Percentiles rank a stretch among this genome's conserved stretches.
Evolutionary conservation across 2,329 filamentous ascomycete species (phyloP).

Genomic region (Paecilomyces formosus): DNA sequence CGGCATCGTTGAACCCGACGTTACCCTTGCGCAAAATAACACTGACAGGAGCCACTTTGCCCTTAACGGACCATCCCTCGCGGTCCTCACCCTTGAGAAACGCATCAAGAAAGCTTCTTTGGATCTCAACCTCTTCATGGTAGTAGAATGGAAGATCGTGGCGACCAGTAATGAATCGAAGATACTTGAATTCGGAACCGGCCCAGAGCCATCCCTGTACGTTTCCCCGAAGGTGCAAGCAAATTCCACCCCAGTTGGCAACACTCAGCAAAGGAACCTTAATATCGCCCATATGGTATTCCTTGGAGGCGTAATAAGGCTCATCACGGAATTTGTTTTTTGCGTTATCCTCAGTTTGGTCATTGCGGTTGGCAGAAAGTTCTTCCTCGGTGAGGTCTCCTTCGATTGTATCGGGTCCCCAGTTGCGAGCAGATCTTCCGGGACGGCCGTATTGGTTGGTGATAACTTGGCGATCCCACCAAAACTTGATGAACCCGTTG

Average conservation of each 20-base stretch:
- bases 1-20: constrained; percentile 58
- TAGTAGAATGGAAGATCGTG: constrained; percentile 70
- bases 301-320: constrained; percentile 56
- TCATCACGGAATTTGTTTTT: constrained; percentile 54
- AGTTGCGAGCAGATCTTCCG: constrained; percentile 43
- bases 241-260: constrained; percentile 64
- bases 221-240: constrained; percentile 62
- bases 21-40: constrained; percentile 59
- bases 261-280: constrained; percentile 60
- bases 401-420: constrained; percentile 42
- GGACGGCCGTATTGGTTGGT: constrained; percentile 60
- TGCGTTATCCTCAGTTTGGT: constrained; percentile 40
- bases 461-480: constrained; percentile 62
- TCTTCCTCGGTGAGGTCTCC: constrained; percentile 30
- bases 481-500: constrained; percentile 53
- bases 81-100: constrained; percentile 62
- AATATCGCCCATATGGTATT: constrained; percentile 59
- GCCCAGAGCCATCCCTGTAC: constrained; percentile 58
- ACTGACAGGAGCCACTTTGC: constrained; percentile 54
- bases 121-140: constrained; percentile 59
- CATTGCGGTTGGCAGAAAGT: constrained; percentile 28
- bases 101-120: constrained; percentile 60
- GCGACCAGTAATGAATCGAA: constrained; percentile 61
- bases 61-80: constrained; percentile 32
- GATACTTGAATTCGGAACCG: constrained; percentile 60